phyloP scores from a whole-genome alignment of 2,329 filamentous ascomycete species.

The Tolypocladium tropicale region DNA sequence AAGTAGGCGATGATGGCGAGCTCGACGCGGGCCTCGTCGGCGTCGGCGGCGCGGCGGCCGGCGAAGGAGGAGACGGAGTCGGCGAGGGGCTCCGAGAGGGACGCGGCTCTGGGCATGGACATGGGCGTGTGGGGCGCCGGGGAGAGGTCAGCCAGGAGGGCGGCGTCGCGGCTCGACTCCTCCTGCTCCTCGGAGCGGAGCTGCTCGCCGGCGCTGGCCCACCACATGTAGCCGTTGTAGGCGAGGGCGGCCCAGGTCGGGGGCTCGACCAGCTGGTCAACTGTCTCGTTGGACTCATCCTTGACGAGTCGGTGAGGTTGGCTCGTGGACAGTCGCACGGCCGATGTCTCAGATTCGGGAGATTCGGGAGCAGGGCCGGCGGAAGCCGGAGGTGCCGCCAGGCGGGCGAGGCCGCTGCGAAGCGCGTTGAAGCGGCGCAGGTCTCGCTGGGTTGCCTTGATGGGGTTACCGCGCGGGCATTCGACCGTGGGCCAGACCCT shows the following conservation, averaged over 20 bases:
- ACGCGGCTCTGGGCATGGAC: constrained; percentile 18
- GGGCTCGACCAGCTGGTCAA: constrained; percentile 51
- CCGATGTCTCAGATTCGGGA: constrained; percentile 14
- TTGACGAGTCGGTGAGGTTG: constrained; percentile 16
- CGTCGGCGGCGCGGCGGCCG: constrained; percentile 21
- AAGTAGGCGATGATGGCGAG: constrained; percentile 73
- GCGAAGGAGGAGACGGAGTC: constrained; percentile 37
- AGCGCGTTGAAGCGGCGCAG: constrained; percentile 68
- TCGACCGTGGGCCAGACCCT: constrained; percentile 71
- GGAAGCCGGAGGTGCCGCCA: constrained; percentile 19
- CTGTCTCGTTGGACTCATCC: constrained; percentile 34
- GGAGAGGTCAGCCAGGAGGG: constrained; percentile 43
- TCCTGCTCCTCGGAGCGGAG: constrained; percentile 50
- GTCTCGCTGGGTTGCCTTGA: constrained; percentile 87
- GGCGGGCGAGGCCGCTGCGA: constrained; percentile 47
- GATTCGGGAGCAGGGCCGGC: constrained; percentile 16
- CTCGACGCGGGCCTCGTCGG: constrained; percentile 43
- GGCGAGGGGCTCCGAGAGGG: constrained; percentile 21
- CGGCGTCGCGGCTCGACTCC: constrained; percentile 42
- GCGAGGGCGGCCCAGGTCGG: constrained; percentile 63
- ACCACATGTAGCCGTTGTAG: constrained; percentile 82
- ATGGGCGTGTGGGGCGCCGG: constrained; percentile 20
- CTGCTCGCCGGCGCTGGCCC: constrained; percentile 74
- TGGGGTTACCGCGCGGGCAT: constrained; percentile 47
- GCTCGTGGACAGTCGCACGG: constrained; percentile 14